Base-by-base conservation (phyloP, 2,329 filamentous ascomycete genomes). In the Hypoxylon sp. region DNA sequence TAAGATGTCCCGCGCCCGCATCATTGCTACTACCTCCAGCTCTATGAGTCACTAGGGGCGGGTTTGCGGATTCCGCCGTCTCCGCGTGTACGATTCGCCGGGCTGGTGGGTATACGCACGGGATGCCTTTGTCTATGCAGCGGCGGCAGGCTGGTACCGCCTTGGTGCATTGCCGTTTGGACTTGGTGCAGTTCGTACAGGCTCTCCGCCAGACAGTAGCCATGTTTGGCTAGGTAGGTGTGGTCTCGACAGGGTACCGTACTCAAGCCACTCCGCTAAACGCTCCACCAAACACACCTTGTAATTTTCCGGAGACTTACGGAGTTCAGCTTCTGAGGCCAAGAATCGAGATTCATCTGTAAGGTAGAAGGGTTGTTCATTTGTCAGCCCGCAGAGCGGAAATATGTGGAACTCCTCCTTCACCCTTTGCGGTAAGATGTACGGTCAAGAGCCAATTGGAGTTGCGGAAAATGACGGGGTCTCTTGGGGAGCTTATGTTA, bases 161-260 rank as follows among this genome's bases (percentile, higher is more conserved):
- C 63, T 80, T 80, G 58, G 78, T 77, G 65, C 80, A 82, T 53
- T 78, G 77, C 11, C 80, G 75, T 66, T 81, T 81, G 5, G 79
- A 75, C 45, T 70, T 75, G 14, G 79, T 76, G 67, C 80, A 82
- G 23, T 74, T 70, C 0, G 76, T 67, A 50, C 80, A 82, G 1
- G 80, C 79, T 62, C 77, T 78, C 34, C 76, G 72, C 65, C 74
- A 73, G 41, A 56, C 30, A 6, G 58, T 30, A 56, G 58, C 58
- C 69, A 72, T 71, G 3, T 6, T 63, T 36, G 11, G 11, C 17
- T 32, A 25, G 7, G 10, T 32, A 25, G 7, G 10, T 25, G 17
- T 28, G 30, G 34, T 49, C 32, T 45, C 45, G 43, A 58, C 45
- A 43, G 45, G 41, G 7, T 17, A 7, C 14, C 23, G 14, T n/a